Evolutionary conservation across 2,329 filamentous ascomycete species (phyloP).

Genomic region (Fusarium dimerum): DNA sequence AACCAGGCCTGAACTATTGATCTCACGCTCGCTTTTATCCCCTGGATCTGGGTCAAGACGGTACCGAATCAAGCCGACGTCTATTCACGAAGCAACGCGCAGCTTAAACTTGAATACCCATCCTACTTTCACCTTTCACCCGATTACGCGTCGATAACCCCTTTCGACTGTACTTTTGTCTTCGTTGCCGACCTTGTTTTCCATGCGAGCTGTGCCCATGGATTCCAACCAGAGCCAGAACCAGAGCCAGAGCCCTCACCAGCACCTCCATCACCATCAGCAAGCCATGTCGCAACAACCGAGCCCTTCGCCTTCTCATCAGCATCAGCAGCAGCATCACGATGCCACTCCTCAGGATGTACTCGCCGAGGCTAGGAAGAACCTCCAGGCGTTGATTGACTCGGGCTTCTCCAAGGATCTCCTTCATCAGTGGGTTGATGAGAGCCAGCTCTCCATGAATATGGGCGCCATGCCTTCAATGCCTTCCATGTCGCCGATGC

Average conservation of each 20-base stretch:
- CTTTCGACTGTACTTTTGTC: conserved; percentile 8
- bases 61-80: too few species aligned
- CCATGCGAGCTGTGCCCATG: conserved; percentile 32
- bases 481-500: conserved; percentile 12
- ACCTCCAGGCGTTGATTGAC: conserved; percentile 47
- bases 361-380: conserved; percentile 46
- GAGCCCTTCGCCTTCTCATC: conserved; percentile 23
- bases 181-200: conserved; percentile 28
- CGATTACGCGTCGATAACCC: neutral
- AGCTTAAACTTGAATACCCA: too few species aligned
- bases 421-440: conserved; percentile 43
- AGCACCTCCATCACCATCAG: conserved; percentile 18
- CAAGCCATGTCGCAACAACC: conserved; percentile 25
- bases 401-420: conserved; percentile 46
- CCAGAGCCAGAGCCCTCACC: conserved; percentile 30
- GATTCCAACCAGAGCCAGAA: conserved; percentile 29
- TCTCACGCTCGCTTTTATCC: conserved; percentile 10
- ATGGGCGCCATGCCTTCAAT: conserved; percentile 17
- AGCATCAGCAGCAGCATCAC: conserved; percentile 31
- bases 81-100: too few species aligned
- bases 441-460: conserved; percentile 34
- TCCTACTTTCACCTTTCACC: conserved; percentile 4
- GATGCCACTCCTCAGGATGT: conserved; percentile 44
- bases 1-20: too few species aligned
- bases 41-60: neutral